Evolutionary conservation across 441 rosid species (phyloP).

Genomic region (Populus hybrid): DNA sequence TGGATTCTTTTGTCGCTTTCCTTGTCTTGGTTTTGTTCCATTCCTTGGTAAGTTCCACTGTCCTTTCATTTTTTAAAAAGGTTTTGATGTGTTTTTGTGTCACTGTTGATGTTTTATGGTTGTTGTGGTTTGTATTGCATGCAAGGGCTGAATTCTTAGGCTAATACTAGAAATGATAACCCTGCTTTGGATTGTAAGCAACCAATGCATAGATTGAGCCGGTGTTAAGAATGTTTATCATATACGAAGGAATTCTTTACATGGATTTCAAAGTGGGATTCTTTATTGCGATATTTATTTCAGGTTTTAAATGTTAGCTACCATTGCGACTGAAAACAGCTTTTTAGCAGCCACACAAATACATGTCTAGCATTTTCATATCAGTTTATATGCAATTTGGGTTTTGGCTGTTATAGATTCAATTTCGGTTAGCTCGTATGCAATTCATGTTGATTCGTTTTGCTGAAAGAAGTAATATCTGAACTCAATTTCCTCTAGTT

Average conservation of each 20-base stretch:
- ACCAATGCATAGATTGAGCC: not conserved
- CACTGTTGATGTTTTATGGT: not conserved
- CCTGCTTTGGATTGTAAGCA: not conserved
- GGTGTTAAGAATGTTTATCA: not conserved
- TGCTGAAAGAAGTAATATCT: not conserved
- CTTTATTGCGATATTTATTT: not conserved
- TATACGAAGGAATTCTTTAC: not conserved
- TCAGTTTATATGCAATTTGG: not conserved
- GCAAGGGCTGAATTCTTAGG: not conserved
- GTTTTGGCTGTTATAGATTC: not conserved
- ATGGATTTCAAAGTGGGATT: not conserved
- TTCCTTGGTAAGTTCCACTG: slow-evolving; percentile 43
- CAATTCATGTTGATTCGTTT: not conserved
- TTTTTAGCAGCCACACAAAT: not conserved
- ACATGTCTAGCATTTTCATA: not conserved
- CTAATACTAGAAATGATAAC: not conserved
- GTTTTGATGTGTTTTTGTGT: not conserved
- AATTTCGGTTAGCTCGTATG: not conserved
- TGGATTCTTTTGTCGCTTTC: slow-evolving; percentile 46
- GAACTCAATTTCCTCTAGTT: not conserved
- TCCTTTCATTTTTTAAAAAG: not conserved
- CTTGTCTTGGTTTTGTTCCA: slow-evolving; percentile 55
- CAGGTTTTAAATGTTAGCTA: not conserved
- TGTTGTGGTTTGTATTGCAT: not conserved
- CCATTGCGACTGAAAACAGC: not conserved